phyloP scores from a whole-genome alignment of 2,329 filamentous ascomycete genomes.

The Sporothrix inflata region DNA sequence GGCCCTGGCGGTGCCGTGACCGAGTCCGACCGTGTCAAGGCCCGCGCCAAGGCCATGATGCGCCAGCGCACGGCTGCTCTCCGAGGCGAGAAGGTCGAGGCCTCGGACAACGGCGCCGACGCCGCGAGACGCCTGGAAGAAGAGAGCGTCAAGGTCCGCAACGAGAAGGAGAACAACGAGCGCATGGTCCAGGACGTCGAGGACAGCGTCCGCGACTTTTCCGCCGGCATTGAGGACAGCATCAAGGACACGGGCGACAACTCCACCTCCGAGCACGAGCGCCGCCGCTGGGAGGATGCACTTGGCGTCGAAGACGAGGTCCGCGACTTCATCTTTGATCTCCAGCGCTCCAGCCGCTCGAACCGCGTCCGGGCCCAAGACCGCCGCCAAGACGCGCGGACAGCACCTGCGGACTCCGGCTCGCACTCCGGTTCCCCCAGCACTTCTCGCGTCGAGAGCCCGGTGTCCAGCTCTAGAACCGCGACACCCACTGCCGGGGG shows the following conservation, averaged over 20 bases:
- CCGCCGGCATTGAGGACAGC: slow-evolving; percentile 79
- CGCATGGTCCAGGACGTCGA: slow-evolving; percentile 96
- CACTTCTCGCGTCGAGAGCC: slow-evolving; percentile 36
- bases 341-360: slow-evolving; percentile 83
- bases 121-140: slow-evolving; percentile 86
- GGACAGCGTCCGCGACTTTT: slow-evolving; percentile 89
- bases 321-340: slow-evolving; percentile 95
- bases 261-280: slow-evolving; percentile 83
- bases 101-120: slow-evolving; percentile 70
- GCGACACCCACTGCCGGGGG: slow-evolving; percentile 60
- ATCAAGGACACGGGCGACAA: slow-evolving; percentile 80
- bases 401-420: not conserved
- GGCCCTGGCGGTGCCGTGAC: slow-evolving; percentile 89
- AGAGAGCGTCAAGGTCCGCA: slow-evolving; percentile 77
- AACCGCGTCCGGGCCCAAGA: slow-evolving; percentile 68
- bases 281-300: slow-evolving; percentile 91
- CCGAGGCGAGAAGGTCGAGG: slow-evolving; percentile 77
- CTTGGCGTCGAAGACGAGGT: slow-evolving; percentile 96
- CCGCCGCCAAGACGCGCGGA: slow-evolving; percentile 50
- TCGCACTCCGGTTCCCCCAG: slow-evolving; percentile 37
- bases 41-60: slow-evolving; percentile 97
- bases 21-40: slow-evolving; percentile 92
- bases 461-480: slow-evolving; percentile 45
- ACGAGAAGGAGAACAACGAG: slow-evolving; percentile 91
- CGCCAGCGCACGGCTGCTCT: slow-evolving; percentile 93